Conservation (phyloP, 345 rosid species). For the Salix brachista region DNA sequence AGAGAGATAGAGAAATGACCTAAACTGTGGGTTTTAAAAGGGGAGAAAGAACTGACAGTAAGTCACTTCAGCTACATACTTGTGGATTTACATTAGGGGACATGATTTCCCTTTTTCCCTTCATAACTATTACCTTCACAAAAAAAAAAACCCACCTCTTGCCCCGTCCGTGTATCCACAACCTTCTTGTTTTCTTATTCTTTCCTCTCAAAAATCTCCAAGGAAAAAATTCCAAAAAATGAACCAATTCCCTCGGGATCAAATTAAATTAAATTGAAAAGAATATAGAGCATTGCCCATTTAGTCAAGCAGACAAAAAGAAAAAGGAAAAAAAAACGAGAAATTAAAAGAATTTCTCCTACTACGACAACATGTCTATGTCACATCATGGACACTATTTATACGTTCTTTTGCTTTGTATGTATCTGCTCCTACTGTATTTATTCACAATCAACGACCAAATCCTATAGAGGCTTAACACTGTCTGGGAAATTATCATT, state of each 20-base stretch:
- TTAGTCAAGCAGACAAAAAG: neutral
- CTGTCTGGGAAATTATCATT: constrained; percentile 8
- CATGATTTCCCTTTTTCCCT: constrained; percentile 19
- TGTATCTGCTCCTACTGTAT: neutral
- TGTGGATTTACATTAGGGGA: neutral
- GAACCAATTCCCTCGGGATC: constrained; percentile 15
- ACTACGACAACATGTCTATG: neutral
- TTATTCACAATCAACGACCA: constrained; percentile 10
- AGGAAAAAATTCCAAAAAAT: constrained; percentile 6
- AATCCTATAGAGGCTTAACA: constrained; percentile 13
- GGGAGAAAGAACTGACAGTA: constrained; percentile 43
- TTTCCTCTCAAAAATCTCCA: neutral
- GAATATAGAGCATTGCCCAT: neutral
- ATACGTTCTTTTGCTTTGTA: constrained; percentile 18
- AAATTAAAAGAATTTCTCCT: neutral
- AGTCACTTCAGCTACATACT: constrained; percentile 42
- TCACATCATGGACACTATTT: constrained; percentile 16
- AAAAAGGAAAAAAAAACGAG: neutral
- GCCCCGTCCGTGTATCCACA: neutral
- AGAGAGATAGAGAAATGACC: constrained; percentile 6
- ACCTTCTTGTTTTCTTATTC: neutral
- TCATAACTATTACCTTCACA: neutral
- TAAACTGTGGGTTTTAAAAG: constrained; percentile 19
- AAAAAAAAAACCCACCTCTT: constrained; percentile 1
- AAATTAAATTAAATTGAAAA: constrained; percentile 12